Percentiles rank a stretch among this genome's conserved stretches.
Evolutionary conservation across 306 rosid species (phyloP).

Genomic region (Quercus cerris): DNA sequence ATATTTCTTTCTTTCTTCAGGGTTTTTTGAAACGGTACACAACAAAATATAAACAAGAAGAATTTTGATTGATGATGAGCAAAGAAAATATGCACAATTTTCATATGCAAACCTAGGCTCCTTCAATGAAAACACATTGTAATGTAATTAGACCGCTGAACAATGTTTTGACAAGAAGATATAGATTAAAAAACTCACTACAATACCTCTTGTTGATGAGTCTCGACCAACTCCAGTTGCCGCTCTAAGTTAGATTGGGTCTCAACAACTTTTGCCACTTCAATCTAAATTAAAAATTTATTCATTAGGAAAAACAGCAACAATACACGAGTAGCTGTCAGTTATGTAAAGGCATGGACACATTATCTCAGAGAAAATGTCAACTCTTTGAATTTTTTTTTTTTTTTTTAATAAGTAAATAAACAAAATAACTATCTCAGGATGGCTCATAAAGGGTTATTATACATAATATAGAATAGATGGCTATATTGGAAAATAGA

Average conservation of each 20-base stretch:
- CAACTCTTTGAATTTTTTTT: background rate
- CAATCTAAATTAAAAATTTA: constrained; percentile 51
- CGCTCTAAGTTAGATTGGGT: constrained; percentile 84
- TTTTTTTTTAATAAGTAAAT: background rate
- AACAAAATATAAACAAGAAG: background rate
- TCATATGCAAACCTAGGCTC: background rate
- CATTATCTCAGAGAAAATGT: background rate
- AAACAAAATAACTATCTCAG: background rate
- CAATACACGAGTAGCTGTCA: background rate
- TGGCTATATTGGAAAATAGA: constrained; percentile 2
- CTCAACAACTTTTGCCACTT: constrained; percentile 93
- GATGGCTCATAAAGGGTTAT: constrained; percentile 1
- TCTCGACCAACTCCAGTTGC: constrained; percentile 87
- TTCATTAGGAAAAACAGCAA: constrained; percentile 19
- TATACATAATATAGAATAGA: background rate
- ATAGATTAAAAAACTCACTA: background rate
- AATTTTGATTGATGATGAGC: background rate
- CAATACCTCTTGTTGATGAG: constrained; percentile 95
- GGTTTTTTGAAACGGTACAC: background rate
- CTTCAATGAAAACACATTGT: background rate
- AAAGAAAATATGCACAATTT: background rate
- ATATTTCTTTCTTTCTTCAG: background rate
- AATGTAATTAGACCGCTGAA: background rate
- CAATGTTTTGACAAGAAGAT: background rate
- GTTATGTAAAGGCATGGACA: background rate